Conservation (phyloP, 169 alveolate genomes). For the Plasmodium knowlesi region DNA sequence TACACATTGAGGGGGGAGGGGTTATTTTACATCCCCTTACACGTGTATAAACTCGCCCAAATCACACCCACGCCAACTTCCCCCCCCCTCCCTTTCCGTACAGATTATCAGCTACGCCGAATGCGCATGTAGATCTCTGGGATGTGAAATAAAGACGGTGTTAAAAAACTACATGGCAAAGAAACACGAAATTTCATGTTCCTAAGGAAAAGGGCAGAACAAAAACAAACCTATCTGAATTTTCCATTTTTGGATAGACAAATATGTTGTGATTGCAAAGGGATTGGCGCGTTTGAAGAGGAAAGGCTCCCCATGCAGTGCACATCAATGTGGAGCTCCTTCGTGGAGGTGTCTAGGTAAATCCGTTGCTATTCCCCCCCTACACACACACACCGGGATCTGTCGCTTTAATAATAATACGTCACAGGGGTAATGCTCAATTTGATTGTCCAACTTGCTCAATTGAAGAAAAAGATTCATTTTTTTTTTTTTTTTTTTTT, state of each 20-base stretch:
- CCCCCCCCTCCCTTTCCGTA: neutral
- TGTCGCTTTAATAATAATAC: neutral
- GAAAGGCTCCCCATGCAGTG: too few species aligned
- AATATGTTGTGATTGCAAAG: neutral
- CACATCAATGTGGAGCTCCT: neutral
- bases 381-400: too few species aligned
- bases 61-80: neutral
- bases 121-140: slow-evolving; percentile 55
- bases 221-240: neutral
- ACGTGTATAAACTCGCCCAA: neutral
- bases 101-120: slow-evolving; percentile 54
- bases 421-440: neutral
- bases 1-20: neutral
- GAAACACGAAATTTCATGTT: neutral
- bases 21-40: neutral
- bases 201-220: neutral
- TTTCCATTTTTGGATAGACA: neutral
- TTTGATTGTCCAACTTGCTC: neutral
- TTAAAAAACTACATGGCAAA: slow-evolving; percentile 33
- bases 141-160: slow-evolving; percentile 52
- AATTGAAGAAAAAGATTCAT: neutral
- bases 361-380: neutral
- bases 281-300: too few species aligned
- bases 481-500: neutral
- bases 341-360: neutral